phyloP scores from a whole-genome alignment of 768 basidiomycete species.

The Postia placenta region DNA sequence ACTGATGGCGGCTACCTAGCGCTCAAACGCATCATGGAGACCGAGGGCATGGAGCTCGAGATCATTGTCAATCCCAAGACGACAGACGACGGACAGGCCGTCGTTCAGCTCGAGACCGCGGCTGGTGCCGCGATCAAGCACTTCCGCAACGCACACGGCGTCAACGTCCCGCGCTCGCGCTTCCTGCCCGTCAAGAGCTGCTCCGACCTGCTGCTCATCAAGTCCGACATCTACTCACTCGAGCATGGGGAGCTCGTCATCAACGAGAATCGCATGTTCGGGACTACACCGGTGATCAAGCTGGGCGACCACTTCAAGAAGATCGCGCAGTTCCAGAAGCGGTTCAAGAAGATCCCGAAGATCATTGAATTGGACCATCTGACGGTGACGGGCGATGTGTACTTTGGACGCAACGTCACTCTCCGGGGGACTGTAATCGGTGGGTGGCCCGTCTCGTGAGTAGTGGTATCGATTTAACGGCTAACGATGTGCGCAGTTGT shows the following conservation, averaged over 20 bases:
- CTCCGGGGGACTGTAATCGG: conserved; percentile 87
- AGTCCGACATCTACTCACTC: conserved; percentile 88
- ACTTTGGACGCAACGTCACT: conserved; percentile 83
- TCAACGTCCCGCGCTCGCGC: conserved; percentile 91
- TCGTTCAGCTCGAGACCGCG: conserved; percentile 53
- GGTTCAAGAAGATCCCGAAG: conserved; percentile 91
- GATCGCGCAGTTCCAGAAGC: conserved; percentile 88
- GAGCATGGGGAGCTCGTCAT: conserved; percentile 85
- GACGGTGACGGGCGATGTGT: conserved; percentile 88
- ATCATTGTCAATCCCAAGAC: conserved; percentile 93
- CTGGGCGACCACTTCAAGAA: conserved; percentile 97
- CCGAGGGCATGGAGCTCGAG: conserved; percentile 83
- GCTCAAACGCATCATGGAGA: conserved; percentile 86
- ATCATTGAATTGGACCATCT: conserved; percentile 91
- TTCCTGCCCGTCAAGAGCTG: conserved; percentile 91
- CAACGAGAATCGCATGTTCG: conserved; percentile 78
- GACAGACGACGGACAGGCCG: conserved; percentile 78
- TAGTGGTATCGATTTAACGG: background rate
- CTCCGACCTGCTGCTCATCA: conserved; percentile 85
- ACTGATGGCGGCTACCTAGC: conserved; percentile 38
- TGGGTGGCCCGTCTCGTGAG: conserved; percentile 26
- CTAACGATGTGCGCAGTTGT: conserved; percentile 34
- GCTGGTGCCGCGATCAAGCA: conserved; percentile 94
- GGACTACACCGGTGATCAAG: conserved; percentile 92
- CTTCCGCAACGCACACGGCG: conserved; percentile 86